phyloP scores from a whole-genome alignment of 495 filamentous ascomycete genomes.

The Aspergillus indologenus region DNA sequence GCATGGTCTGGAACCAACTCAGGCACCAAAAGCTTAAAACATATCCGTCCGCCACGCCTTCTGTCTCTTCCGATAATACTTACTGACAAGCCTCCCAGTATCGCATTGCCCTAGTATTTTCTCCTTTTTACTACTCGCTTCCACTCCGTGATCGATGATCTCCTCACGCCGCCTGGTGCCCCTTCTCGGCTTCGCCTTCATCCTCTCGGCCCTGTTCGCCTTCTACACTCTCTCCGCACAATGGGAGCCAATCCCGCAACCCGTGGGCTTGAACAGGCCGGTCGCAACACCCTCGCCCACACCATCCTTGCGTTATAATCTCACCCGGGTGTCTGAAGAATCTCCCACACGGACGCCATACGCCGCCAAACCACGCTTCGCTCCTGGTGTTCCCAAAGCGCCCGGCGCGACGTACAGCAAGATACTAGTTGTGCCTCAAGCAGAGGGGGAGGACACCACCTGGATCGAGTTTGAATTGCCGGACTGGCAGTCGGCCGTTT shows the following conservation, averaged over 20 bases:
- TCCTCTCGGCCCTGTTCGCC: slow-evolving; percentile 30
- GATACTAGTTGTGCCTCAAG: slow-evolving; percentile 56
- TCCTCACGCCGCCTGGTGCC: slow-evolving; percentile 35
- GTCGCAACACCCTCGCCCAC: slow-evolving; percentile 18
- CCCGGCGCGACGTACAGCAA: slow-evolving; percentile 45
- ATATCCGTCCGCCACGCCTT: neutral
- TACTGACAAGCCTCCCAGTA: neutral
- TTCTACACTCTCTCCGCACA: slow-evolving; percentile 31
- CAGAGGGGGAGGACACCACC: slow-evolving; percentile 52
- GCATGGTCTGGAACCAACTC: neutral
- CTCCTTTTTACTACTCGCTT: slow-evolving; percentile 3
- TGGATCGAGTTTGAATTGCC: slow-evolving; percentile 60
- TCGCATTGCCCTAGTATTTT: neutral
- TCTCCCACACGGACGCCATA: slow-evolving; percentile 13
- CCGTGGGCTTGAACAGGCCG: slow-evolving; percentile 37
- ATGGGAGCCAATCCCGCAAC: slow-evolving; percentile 36
- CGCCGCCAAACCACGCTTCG: slow-evolving; percentile 35
- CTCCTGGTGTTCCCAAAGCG: slow-evolving; percentile 42
- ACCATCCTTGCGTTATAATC: slow-evolving; percentile 21
- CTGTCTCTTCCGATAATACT: no score
- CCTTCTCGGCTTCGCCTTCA: slow-evolving; percentile 39
- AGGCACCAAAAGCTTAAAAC: neutral
- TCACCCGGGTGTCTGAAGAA: slow-evolving; percentile 19
- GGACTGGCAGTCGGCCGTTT: slow-evolving; percentile 58
- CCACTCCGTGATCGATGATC: slow-evolving; percentile 31